Conservation (phyloP, 2,329 filamentous ascomycete species). For the Microdochium nivale region DNA sequence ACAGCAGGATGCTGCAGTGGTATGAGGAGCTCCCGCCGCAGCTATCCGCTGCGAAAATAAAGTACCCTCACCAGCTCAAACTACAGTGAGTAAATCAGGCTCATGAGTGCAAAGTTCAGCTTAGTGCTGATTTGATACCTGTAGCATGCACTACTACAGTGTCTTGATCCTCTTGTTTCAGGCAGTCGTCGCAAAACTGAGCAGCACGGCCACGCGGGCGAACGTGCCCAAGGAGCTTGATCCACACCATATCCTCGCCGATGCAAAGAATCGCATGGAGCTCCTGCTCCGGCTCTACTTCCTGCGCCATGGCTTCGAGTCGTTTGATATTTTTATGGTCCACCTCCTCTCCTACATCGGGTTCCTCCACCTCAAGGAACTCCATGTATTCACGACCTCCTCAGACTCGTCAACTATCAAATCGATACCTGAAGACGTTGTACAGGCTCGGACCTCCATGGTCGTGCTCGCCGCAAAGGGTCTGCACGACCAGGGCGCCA, state of each 20-base stretch:
- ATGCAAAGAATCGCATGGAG: conserved; percentile 16
- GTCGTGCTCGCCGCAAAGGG: neutral
- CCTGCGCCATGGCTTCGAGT: conserved; percentile 24
- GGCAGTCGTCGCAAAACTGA: conserved; percentile 6
- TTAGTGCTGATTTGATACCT: neutral
- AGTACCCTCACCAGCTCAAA: conserved; percentile 3
- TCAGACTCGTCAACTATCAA: too few species aligned
- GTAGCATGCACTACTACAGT: conserved; percentile 13
- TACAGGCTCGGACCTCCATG: conserved; percentile 7
- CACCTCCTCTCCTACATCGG: conserved; percentile 12
- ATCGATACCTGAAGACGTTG: too few species aligned
- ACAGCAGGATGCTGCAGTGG: conserved; percentile 9
- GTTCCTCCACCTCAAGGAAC: conserved; percentile 13
- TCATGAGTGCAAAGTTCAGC: neutral
- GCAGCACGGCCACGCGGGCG: neutral
- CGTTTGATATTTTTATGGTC: conserved; percentile 16
- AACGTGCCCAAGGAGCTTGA: neutral
- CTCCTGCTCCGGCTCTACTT: conserved; percentile 24
- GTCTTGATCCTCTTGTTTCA: conserved; percentile 17
- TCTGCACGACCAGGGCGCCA: neutral
- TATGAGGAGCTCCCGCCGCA: neutral
- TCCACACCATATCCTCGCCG: neutral
- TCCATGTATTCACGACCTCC: too few species aligned
- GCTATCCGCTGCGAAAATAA: neutral
- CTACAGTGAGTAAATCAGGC: neutral